Base-by-base conservation (phyloP, 495 filamentous ascomycete species). In the Trichoderma virens region DNA sequence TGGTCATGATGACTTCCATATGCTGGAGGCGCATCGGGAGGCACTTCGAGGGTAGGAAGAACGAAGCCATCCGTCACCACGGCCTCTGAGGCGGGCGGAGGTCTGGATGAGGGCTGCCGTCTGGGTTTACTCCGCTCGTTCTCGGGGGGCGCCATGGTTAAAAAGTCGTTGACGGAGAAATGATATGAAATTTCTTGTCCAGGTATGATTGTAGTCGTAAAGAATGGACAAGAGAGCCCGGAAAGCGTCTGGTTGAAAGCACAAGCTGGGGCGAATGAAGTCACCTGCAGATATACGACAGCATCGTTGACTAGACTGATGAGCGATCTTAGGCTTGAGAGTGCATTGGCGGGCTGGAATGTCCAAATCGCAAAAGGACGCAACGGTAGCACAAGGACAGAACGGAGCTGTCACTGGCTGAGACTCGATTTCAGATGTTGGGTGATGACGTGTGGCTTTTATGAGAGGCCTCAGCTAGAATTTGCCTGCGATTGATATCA, bases 1-100 rank as follows among this genome's bases (percentile, higher is more conserved):
- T 78, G 75, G 65, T 80, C 75, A 62, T 72, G 71, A 14, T 69
- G 65, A 16, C 79, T 77, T 64, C 78, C 79, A 62, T 80, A 80
- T 23, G 78, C 75, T 1, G 78, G 78, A 4, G 74, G 78, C 13
- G 74, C 69, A 8, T 74, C 71, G 5, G 77, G 73, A 35, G 67
- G 66, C 56, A 61, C 71, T 16, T 64, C 72, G 20, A 75, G 68
- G 27, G 71, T 69, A 5, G 71, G 62, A 38, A 70, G 71, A 0
- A 72, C 66, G 39, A 71, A 62, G 30, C 70, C 71, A 28, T 72
- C 71, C 18, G 64, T 61, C 25, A 68, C 65, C 62, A 54, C 14
- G 7, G 45, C 62, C 14, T 54, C 62, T 5, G 32, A 61, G 30
- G 31, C 7, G 23, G 51, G 27, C 27, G 23, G 51, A 23, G 51